Percentiles rank a stretch among this genome's conserved stretches.
Evolutionary conservation across 306 rosid species (phyloP).

Genomic region (Potentilla sterilis): DNA sequence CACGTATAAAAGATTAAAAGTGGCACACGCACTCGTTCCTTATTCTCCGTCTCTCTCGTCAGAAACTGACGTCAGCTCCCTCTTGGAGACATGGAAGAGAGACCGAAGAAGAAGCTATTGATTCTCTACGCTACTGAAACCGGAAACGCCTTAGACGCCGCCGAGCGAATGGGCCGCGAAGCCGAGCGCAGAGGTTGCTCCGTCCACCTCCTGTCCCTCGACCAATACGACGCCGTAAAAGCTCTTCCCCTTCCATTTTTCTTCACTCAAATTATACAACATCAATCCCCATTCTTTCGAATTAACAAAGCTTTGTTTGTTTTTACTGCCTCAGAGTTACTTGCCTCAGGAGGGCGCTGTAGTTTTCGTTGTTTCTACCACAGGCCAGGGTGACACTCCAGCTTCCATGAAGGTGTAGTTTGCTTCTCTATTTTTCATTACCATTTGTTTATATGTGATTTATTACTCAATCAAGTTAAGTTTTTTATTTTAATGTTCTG

Average conservation of each 20-base stretch:
- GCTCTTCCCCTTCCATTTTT: neutral
- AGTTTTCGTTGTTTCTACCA: conserved; percentile 88
- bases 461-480: neutral
- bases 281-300: neutral
- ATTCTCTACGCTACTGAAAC: conserved; percentile 79
- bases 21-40: too few species aligned
- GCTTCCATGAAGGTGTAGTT: conserved; percentile 77
- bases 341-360: conserved; percentile 61
- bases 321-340: conserved; percentile 40
- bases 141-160: conserved; percentile 85
- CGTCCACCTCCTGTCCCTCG: conserved; percentile 47
- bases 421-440: neutral
- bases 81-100: conserved; percentile 31
- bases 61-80: neutral
- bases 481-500: neutral
- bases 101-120: conserved; percentile 41
- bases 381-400: conserved; percentile 95
- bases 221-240: conserved; percentile 62
- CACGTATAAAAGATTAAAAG: too few species aligned
- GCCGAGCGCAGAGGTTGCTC: conserved; percentile 73
- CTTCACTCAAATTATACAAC: neutral
- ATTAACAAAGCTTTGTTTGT: neutral
- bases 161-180: conserved; percentile 77
- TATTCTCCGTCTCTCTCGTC: neutral
- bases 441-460: neutral